A percentile compares a stretch with the other conserved stretches of the same genome.
phyloP scores from a whole-genome alignment of 148 eudicot species.

The Oxyria digyna region DNA sequence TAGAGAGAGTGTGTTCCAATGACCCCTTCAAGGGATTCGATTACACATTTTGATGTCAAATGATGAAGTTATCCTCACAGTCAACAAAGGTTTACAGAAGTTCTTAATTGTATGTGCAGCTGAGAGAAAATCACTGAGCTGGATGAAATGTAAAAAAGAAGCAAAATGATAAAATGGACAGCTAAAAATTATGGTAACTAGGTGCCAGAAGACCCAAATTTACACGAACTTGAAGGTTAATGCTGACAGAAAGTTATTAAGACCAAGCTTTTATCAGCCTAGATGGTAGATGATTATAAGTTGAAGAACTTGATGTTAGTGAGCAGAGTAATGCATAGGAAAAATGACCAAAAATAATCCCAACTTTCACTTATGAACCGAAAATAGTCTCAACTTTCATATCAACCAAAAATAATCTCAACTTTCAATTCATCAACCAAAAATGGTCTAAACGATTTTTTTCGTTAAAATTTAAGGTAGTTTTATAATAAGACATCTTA shows the following conservation, averaged over 20 bases:
- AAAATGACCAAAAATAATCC: too few relatives aligned
- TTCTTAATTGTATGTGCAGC: neutral
- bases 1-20: too few relatives aligned
- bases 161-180: neutral
- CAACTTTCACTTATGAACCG: too few relatives aligned
- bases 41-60: neutral
- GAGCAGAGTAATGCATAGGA: constrained; percentile 1
- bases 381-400: too few relatives aligned
- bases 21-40: neutral
- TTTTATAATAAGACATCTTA: too few relatives aligned
- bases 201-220: neutral
- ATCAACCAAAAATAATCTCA: too few relatives aligned
- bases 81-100: too few relatives aligned
- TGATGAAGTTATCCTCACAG: too few relatives aligned
- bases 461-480: too few relatives aligned
- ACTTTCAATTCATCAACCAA: too few relatives aligned
- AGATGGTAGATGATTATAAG: neutral
- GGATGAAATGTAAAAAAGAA: neutral
- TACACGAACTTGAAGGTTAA: neutral
- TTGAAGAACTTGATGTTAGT: neutral
- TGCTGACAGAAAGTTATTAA: neutral
- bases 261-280: neutral
- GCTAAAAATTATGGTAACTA: neutral
- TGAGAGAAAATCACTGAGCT: neutral
- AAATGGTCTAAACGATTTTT: too few relatives aligned